Conservation (phyloP, 2,329 filamentous ascomycete species). For the Waltergamsia citrina region DNA sequence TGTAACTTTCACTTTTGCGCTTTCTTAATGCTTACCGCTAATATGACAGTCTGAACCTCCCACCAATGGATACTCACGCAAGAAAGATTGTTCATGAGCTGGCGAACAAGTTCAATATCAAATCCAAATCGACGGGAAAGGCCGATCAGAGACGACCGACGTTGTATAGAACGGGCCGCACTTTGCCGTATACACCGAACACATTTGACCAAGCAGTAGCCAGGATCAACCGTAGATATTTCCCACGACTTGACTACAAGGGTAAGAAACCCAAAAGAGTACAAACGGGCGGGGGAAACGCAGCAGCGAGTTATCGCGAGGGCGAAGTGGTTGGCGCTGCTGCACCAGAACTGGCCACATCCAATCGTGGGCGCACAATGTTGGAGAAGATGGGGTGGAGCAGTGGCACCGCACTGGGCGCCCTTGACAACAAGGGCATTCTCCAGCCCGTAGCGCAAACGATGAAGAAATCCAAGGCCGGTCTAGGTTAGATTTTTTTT, state of each 20-base stretch:
- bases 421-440: slow-evolving; percentile 78
- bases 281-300: slow-evolving; percentile 6
- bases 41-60: slow-evolving; percentile 53
- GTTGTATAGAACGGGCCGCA: slow-evolving; percentile 64
- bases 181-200: slow-evolving; percentile 48
- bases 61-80: slow-evolving; percentile 72
- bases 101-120: slow-evolving; percentile 65
- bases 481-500: slow-evolving; percentile 49
- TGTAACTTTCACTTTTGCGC: neutral
- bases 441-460: slow-evolving; percentile 77
- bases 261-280: slow-evolving; percentile 8
- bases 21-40: neutral
- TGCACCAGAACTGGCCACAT: slow-evolving; percentile 72
- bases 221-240: slow-evolving; percentile 42
- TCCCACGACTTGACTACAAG: slow-evolving; percentile 38
- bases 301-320: slow-evolving; percentile 57
- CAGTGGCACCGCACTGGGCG: slow-evolving; percentile 74
- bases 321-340: slow-evolving; percentile 82
- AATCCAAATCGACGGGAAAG: slow-evolving; percentile 73
- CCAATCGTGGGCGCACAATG: slow-evolving; percentile 79
- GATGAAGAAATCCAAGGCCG: slow-evolving; percentile 78
- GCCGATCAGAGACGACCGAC: slow-evolving; percentile 66
- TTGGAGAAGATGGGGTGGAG: slow-evolving; percentile 98
- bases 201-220: slow-evolving; percentile 38
- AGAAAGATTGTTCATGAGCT: slow-evolving; percentile 75